These are phyloP conservation scores for Fusarium sp. DNA, from an alignment of 2,329 filamentous ascomycete genomes.

Conservation along the genomic window DNA sequence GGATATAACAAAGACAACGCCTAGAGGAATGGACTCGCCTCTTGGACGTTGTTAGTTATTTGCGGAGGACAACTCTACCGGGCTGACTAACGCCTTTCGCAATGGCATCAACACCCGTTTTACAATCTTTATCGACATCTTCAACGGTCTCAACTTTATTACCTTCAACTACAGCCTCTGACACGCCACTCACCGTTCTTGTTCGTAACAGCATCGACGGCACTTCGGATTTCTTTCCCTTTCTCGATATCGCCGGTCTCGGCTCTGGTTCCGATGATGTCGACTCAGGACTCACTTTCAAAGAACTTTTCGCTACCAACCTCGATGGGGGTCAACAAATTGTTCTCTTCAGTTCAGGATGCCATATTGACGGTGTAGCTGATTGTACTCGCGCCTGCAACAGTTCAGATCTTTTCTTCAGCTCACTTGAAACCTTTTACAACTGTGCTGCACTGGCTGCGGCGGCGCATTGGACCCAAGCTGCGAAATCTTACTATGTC, in stretches of 20 bases:
- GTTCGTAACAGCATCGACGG: slow-evolving; percentile 49
- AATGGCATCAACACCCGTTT: slow-evolving; percentile 34
- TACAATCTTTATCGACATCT: slow-evolving; percentile 27
- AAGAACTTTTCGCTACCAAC: slow-evolving; percentile 52
- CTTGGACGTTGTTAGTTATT: slow-evolving; percentile 21
- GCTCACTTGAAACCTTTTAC: slow-evolving; percentile 55
- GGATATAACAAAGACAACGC: slow-evolving; percentile 6
- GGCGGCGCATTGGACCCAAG: slow-evolving; percentile 52
- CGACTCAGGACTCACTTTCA: slow-evolving; percentile 50
- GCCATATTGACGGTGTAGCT: slow-evolving; percentile 45
- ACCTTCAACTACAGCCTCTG: slow-evolving; percentile 31
- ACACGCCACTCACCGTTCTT: slow-evolving; percentile 48
- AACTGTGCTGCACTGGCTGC: slow-evolving; percentile 55
- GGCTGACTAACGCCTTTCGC: slow-evolving; percentile 2
- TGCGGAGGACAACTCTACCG: slow-evolving; percentile 5
- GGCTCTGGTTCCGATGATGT: slow-evolving; percentile 45
- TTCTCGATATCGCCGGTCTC: slow-evolving; percentile 52
- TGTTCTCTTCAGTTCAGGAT: slow-evolving; percentile 51
- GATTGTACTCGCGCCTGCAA: slow-evolving; percentile 54
- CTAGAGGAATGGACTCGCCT: slow-evolving; percentile 12
- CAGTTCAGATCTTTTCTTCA: slow-evolving; percentile 49
- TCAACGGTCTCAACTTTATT: slow-evolving; percentile 17
- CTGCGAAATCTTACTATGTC: slow-evolving; percentile 49
- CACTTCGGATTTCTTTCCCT: slow-evolving; percentile 55
- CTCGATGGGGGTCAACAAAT: slow-evolving; percentile 52